Conservation (phyloP, 1,139 yeast species). For the Chernovozyma sophiae-reginae region DNA sequence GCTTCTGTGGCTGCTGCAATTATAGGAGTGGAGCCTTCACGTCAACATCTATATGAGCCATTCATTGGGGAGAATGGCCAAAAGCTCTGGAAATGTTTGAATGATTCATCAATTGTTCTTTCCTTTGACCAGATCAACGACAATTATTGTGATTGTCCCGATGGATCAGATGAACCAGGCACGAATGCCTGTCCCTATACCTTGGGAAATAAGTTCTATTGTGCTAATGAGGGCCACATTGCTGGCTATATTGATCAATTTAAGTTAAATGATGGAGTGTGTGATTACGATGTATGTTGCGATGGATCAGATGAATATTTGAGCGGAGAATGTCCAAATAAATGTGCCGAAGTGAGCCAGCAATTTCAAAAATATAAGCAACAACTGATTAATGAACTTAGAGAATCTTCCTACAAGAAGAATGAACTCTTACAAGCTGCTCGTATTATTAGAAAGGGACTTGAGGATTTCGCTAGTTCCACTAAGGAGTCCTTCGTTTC, state of each 20-base stretch:
- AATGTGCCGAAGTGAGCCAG: conserved; percentile 47
- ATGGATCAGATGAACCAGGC: conserved; percentile 97
- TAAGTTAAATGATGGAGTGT: conserved; percentile 82
- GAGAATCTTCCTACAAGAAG: conserved; percentile 21
- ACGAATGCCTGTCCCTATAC: conserved; percentile 69
- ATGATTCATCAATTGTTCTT: conserved; percentile 58
- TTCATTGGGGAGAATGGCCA: conserved; percentile 26
- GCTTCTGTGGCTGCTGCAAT: conserved; percentile 6
- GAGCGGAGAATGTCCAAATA: conserved; percentile 48
- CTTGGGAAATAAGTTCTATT: conserved; percentile 54
- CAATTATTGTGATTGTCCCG: conserved; percentile 94
- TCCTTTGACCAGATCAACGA: conserved; percentile 71
- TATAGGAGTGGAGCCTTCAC: conserved; percentile 32
- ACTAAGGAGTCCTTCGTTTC: conserved; percentile 10
- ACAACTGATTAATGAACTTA: conserved; percentile 13
- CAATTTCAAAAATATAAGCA: conserved; percentile 25
- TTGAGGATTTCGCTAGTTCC: conserved; percentile 1
- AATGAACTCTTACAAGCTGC: conserved; percentile 9
- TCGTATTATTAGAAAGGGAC: conserved; percentile 6
- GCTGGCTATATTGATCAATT: conserved; percentile 55
- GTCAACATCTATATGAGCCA: conserved; percentile 52
- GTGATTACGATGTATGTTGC: conserved; percentile 88
- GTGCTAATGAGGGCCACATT: conserved; percentile 70
- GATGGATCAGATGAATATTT: conserved; percentile 86
- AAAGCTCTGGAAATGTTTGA: conserved; percentile 63